These are phyloP conservation scores for Fusarium acutatum DNA, from an alignment of 2,329 filamentous ascomycete genomes.

Conservation along the genomic window DNA sequence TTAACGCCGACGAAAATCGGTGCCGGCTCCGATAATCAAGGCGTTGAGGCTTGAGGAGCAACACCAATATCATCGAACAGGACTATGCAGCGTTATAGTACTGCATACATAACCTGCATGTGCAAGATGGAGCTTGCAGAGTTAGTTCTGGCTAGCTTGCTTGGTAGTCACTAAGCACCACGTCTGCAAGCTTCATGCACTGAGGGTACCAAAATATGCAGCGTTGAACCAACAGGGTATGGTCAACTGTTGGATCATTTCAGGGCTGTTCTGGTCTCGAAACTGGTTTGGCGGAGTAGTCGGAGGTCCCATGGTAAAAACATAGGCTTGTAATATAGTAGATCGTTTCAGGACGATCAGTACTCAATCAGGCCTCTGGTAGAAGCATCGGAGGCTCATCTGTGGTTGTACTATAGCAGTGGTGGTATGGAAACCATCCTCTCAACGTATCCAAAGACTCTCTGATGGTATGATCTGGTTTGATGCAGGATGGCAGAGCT, in stretches of 20 bases:
- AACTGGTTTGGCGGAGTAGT: constrained; percentile 20
- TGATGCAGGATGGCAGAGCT: not conserved
- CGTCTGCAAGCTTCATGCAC: constrained; percentile 7
- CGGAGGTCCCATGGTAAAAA: constrained; percentile 10
- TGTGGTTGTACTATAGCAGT: not conserved
- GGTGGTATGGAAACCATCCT: not conserved
- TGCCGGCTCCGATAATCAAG: constrained; percentile 1
- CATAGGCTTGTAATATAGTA: constrained; percentile 8
- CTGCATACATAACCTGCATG: constrained; percentile 11
- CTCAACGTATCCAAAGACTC: not conserved
- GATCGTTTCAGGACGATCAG: constrained; percentile 25
- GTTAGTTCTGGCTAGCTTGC: constrained; percentile 7
- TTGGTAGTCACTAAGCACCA: constrained; percentile 12
- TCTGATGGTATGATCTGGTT: not conserved
- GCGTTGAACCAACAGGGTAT: constrained; percentile 27
- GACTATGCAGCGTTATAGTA: constrained; percentile 14
- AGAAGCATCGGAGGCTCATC: not conserved
- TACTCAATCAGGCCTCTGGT: constrained; percentile 1
- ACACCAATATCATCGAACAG: constrained; percentile 31
- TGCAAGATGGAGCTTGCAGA: constrained; percentile 12
- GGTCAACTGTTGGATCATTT: constrained; percentile 10
- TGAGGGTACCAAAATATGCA: constrained; percentile 29
- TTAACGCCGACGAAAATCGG: constrained; percentile 8
- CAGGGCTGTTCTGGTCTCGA: constrained; percentile 15
- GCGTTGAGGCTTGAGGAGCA: constrained; percentile 18